phyloP scores from a whole-genome alignment of 1,284 basidiomycete species.

The Boletus mariae region DNA sequence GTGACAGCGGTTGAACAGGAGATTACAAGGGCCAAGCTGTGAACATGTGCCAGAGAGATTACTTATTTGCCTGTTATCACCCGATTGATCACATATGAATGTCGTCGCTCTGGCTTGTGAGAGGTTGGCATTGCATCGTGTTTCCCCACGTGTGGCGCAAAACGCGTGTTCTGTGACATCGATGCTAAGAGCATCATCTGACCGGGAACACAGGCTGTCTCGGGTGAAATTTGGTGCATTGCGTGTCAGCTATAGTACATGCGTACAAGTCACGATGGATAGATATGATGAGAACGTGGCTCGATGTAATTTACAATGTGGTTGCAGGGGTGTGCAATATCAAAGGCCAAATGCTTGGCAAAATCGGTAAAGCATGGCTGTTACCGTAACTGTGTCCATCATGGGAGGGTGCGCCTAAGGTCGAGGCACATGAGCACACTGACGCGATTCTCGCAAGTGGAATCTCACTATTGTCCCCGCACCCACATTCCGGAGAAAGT shows the following conservation, averaged over 20 bases:
- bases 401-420: constrained; percentile 76
- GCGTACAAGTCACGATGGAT: constrained; percentile 27
- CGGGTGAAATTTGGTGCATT: constrained; percentile 27
- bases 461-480: constrained; percentile 69
- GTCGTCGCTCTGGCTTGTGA: constrained; percentile 18
- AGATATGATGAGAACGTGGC: constrained; percentile 32
- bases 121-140: constrained; percentile 30
- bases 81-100: constrained; percentile 28
- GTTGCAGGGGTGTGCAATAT: constrained; percentile 29
- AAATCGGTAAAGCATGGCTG: constrained; percentile 79
- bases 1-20: constrained; percentile 50
- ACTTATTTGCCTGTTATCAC: constrained; percentile 30
- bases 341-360: constrained; percentile 65
- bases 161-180: constrained; percentile 30
- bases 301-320: constrained; percentile 34
- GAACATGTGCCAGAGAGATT: constrained; percentile 30
- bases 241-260: constrained; percentile 34
- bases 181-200: constrained; percentile 21
- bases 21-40: constrained; percentile 57
- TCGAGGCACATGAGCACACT: constrained; percentile 22
- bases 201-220: constrained; percentile 19
- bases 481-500: constrained; percentile 72
- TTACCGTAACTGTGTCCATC: constrained; percentile 81
- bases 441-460: constrained; percentile 15
- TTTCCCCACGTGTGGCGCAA: constrained; percentile 33